Percentiles rank a stretch among this genome's conserved stretches.
These are phyloP conservation scores for Kluyveromyces marxianus DNA, from an alignment of 1,139 yeast species.

Conservation along the genomic window DNA sequence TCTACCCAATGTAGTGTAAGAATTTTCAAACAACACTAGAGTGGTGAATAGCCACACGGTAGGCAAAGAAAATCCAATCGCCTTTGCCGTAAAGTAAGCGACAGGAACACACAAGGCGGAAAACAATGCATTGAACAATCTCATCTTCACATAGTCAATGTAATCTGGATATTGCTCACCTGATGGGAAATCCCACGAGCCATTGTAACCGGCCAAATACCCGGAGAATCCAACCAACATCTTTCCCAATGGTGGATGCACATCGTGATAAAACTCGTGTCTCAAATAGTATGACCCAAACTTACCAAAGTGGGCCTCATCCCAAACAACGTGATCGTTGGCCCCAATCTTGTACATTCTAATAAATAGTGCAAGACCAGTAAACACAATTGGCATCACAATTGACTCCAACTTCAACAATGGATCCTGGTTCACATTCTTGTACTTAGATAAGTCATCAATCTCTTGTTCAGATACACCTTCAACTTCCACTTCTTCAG, in stretches of 20 bases:
- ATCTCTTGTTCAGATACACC: slow-evolving; percentile 8
- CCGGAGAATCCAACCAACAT: slow-evolving; percentile 96
- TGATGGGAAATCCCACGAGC: slow-evolving; percentile 89
- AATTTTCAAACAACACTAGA: slow-evolving; percentile 79
- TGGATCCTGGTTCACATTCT: slow-evolving; percentile 13
- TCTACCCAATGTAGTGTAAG: slow-evolving; percentile 83
- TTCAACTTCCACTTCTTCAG: slow-evolving; percentile 6
- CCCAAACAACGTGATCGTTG: slow-evolving; percentile 79
- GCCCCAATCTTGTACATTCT: slow-evolving; percentile 71
- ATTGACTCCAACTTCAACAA: slow-evolving; percentile 36
- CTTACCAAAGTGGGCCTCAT: slow-evolving; percentile 77
- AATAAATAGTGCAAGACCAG: slow-evolving; percentile 59
- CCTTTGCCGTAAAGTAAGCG: slow-evolving; percentile 87
- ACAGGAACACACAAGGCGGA: slow-evolving; percentile 87
- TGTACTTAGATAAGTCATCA: slow-evolving; percentile 17
- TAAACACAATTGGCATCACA: slow-evolving; percentile 51
- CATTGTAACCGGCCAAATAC: slow-evolving; percentile 88
- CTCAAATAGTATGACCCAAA: slow-evolving; percentile 57
- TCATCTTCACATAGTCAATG: slow-evolving; percentile 83
- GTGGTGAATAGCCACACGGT: slow-evolving; percentile 85
- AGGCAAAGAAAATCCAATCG: slow-evolving; percentile 70
- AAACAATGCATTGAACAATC: slow-evolving; percentile 86
- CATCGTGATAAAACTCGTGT: slow-evolving; percentile 67
- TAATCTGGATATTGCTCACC: slow-evolving; percentile 82
- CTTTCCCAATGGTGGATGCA: slow-evolving; percentile 77